phyloP scores from a whole-genome alignment of 2,329 filamentous ascomycete species.

The Penicillium sumatraense region DNA sequence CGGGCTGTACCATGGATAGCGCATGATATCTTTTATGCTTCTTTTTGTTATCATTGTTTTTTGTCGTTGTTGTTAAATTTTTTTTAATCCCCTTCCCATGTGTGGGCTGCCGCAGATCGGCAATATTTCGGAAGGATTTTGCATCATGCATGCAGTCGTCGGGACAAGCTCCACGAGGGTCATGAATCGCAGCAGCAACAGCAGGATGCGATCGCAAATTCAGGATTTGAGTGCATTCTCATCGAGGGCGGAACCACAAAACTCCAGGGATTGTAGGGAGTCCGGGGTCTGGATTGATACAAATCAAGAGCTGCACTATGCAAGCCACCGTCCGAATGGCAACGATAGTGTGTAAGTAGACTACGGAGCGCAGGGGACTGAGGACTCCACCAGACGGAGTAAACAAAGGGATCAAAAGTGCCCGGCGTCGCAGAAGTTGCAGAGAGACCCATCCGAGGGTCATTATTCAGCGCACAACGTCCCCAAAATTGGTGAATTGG shows the following conservation, averaged over 20 bases:
- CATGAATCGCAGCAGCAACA: not conserved
- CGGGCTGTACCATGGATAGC: not conserved
- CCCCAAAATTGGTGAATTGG: slow-evolving; percentile 1
- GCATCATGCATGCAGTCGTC: slow-evolving; percentile 1
- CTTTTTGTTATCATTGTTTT: too few species aligned
- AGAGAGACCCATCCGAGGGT: not conserved
- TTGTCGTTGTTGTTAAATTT: not conserved
- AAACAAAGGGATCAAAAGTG: not conserved
- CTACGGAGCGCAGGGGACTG: slow-evolving; percentile 5
- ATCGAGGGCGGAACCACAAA: not conserved
- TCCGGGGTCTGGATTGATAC: not conserved
- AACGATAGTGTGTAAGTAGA: slow-evolving; percentile 11
- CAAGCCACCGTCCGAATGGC: slow-evolving; percentile 15
- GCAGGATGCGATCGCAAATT: not conserved
- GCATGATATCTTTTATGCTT: not conserved
- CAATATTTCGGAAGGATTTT: not conserved
- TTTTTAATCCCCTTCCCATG: not conserved
- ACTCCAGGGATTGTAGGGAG: too few species aligned
- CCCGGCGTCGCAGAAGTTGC: slow-evolving; percentile 8
- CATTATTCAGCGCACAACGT: not conserved
- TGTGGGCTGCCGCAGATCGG: not conserved
- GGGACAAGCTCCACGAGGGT: not conserved
- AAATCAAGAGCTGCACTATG: slow-evolving; percentile 11
- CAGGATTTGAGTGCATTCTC: not conserved
- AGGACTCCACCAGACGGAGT: not conserved